phyloP scores from a whole-genome alignment of 2,329 filamentous ascomycete species.

The Aspergillus spinulosporus region DNA sequence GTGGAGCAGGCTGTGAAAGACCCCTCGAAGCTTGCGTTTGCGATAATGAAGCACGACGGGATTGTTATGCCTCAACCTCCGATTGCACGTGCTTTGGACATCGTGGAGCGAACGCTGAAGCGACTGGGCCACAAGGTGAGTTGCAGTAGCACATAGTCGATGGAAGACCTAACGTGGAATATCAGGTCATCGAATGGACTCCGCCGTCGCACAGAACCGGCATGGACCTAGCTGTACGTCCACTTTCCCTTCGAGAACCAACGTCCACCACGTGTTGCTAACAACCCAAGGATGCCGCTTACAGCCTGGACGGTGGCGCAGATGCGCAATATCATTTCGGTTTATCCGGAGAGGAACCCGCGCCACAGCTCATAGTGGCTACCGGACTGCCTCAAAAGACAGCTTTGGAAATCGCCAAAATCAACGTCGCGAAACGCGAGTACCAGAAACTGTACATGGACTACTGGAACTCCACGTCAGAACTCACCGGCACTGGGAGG shows the following conservation, averaged over 20 bases:
- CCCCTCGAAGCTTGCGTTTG: conserved; percentile 53
- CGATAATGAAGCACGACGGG: conserved; percentile 55
- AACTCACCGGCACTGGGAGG: conserved; percentile 51
- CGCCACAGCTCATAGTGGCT: conserved; percentile 44
- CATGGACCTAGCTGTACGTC: conserved; percentile 43
- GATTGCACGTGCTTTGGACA: conserved; percentile 55
- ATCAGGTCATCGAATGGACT: conserved; percentile 57
- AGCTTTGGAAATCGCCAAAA: conserved; percentile 46
- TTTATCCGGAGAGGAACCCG: conserved; percentile 57
- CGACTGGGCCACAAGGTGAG: conserved; percentile 53
- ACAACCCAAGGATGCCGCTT: conserved; percentile 26
- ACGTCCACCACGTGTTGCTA: conserved; percentile 5
- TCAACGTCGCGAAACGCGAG: conserved; percentile 57
- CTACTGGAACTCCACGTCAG: conserved; percentile 61
- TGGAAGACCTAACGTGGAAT: conserved; percentile 26
- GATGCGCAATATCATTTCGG: conserved; percentile 54
- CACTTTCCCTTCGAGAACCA: conserved; percentile 24
- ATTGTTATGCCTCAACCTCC: conserved; percentile 57
- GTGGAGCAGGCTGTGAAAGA: conserved; percentile 37
- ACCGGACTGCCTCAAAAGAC: conserved; percentile 37
- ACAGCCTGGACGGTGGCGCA: conserved; percentile 49
- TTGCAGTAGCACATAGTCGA: not conserved
- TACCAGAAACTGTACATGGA: conserved; percentile 62
- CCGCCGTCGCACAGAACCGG: conserved; percentile 53
- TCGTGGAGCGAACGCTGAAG: conserved; percentile 51